phyloP scores from a whole-genome alignment of 1,284 basidiomycete genomes.

The Fereydounia khargensis region DNA sequence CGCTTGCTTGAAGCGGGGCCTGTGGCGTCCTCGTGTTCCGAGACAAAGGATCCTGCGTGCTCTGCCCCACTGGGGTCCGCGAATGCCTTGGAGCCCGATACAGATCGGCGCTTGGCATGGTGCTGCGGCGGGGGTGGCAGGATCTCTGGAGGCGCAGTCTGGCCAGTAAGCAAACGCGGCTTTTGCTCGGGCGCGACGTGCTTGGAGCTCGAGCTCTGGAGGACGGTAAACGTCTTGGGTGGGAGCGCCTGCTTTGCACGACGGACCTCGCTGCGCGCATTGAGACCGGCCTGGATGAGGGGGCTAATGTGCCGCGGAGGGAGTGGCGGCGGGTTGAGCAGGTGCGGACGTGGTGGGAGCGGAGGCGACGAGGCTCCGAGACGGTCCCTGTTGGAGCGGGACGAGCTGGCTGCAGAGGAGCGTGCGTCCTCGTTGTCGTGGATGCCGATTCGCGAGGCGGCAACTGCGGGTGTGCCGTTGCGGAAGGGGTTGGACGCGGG shows the following conservation, averaged over 20 bases:
- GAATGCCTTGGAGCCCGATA: conserved; percentile 31
- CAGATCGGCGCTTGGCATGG: conserved; percentile 36
- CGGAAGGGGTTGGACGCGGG: conserved; percentile 37
- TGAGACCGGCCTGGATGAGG: conserved; percentile 55
- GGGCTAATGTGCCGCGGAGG: conserved; percentile 51
- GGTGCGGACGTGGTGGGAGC: conserved; percentile 27
- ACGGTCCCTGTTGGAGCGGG: conserved; percentile 26
- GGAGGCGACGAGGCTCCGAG: conserved; percentile 29
- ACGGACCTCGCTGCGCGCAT: conserved; percentile 50
- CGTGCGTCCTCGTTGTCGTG: conserved; percentile 19
- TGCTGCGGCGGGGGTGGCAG: conserved; percentile 11
- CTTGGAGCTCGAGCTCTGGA: conserved; percentile 40
- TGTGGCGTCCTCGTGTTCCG: too few species aligned
- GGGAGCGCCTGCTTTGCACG: conserved; percentile 47
- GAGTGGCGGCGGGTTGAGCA: conserved; percentile 40
- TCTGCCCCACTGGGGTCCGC: too few species aligned
- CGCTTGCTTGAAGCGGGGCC: too few species aligned
- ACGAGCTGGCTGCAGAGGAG: conserved; percentile 26
- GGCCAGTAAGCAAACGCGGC: conserved; percentile 42
- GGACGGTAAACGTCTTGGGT: conserved; percentile 54
- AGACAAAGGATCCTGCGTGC: too few species aligned
- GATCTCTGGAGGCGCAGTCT: conserved; percentile 37
- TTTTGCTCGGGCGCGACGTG: conserved; percentile 18
- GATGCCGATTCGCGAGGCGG: conserved; percentile 21
- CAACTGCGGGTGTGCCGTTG: conserved; percentile 28